Evolutionary conservation across 176 grass and related monocot species (phyloP), one percentile per base, ranked within the genome.

Genomic region (Microstegium vimineum): DNA sequence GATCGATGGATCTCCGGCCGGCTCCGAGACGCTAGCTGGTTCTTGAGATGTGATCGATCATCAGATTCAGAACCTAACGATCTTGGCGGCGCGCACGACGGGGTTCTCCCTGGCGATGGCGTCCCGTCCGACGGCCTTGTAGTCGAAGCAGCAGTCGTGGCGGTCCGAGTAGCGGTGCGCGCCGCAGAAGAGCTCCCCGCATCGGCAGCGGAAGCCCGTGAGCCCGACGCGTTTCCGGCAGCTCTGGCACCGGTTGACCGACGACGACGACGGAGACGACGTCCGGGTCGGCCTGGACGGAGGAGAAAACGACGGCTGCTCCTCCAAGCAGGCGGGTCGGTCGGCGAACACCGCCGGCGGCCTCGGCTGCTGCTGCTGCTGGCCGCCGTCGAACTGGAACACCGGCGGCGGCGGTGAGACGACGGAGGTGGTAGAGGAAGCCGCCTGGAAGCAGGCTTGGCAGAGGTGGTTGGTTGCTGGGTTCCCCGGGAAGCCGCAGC

Each of bases 91-190:
- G 31, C 96, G 93, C 15, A 98, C 93, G 28, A 98, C 89, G 40
- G 93, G 93, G 83, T 98, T 98, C 68, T 93, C 93, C 81, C 79
- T 49, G 23, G 90, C 89, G 92, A 98, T 98, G 71, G 92, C 84
- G 61, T 93, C 92, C 68, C 92, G 1, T 56, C 84, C 47, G 89
- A 68, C 89, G 3, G 93, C 76, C 85, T 90, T 95, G 87, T 98
- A 98, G 78, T 98, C 93, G 75, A 20, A 98, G 87, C 82, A 66
- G 85, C 96, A 98, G 13, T 76, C 89, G 80, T 98, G 96, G 9
- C 88, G 89, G 82, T 98, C 96, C 20, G 96, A 95, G 87, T 98
- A 98, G 13, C 96, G 93, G 87, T 98, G 96, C 76, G 92, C 57
- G 79, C 89, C 90, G 85, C 96, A 98, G 82, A 90, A 98, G 36